These are phyloP conservation scores for Hypoxylon sp. DNA, from an alignment of 2,329 filamentous ascomycete genomes.

Conservation along the genomic window DNA sequence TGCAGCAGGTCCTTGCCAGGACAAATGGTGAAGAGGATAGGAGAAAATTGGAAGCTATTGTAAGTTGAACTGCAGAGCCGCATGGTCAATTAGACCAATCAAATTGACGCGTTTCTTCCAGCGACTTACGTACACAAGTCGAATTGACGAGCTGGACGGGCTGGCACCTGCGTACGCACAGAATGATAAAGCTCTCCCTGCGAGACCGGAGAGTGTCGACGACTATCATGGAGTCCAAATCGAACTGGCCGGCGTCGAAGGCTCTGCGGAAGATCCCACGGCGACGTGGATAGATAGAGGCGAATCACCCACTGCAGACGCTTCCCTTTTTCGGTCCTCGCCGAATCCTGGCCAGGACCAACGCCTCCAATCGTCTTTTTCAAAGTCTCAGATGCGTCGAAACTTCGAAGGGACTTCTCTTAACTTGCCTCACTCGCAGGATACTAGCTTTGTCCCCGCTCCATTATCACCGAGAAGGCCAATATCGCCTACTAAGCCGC, in stretches of 20 bases:
- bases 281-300: slow-evolving; percentile 68
- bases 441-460: slow-evolving; percentile 76
- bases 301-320: slow-evolving; percentile 44
- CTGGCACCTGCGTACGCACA: slow-evolving; percentile 71
- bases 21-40: slow-evolving; percentile 89
- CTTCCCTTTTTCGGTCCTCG: slow-evolving; percentile 48
- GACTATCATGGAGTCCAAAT: slow-evolving; percentile 62
- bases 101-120: slow-evolving; percentile 56
- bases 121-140: slow-evolving; percentile 90
- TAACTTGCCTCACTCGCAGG: slow-evolving; percentile 62
- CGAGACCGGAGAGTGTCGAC: slow-evolving; percentile 72
- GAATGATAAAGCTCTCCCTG: slow-evolving; percentile 83
- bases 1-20: slow-evolving; percentile 88
- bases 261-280: slow-evolving; percentile 62
- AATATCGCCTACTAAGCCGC: slow-evolving; percentile 61
- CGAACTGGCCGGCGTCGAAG: slow-evolving; percentile 58
- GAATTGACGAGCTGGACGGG: slow-evolving; percentile 87
- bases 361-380: slow-evolving; percentile 69
- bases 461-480: slow-evolving; percentile 78
- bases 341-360: slow-evolving; percentile 47
- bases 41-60: slow-evolving; percentile 92
- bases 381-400: slow-evolving; percentile 63
- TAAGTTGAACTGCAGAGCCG: slow-evolving; percentile 64
- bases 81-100: neutral
- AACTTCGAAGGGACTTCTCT: slow-evolving; percentile 56